Evolutionary conservation across 768 basidiomycete genomes (phyloP), one percentile per base, ranked within the genome.

Genomic region (Multifurca ochricompacta): DNA sequence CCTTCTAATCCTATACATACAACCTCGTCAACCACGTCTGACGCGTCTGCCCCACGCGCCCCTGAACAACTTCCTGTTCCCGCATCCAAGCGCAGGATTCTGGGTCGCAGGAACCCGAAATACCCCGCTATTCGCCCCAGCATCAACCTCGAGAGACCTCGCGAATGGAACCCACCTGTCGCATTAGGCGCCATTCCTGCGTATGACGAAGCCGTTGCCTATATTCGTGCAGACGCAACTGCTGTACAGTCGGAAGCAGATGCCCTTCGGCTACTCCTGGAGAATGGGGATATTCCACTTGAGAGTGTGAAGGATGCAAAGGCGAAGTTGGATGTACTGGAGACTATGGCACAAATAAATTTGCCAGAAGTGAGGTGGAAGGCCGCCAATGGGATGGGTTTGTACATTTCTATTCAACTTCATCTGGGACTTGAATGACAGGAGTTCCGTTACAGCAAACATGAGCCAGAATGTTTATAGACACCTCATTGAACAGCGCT

Each of bases 331-430:
- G 63, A 73, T 18, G 77, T 86, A 53, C 64, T 95, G 41, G 82
- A 90, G 59, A 75, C 94, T 9, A 88, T 91, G 70, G 84, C 85
- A 53, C 77, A 85, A 66, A 71, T 89, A 28, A 94, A 97, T 67
- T 70, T 91, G n/a, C 94, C 93, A 0, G 75, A 83, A 49, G 79
- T 85, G 31, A 71, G 92, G 64, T 89, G 89, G 85, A 78, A 74
- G 59, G 86, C 88, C 58, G 73, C 75, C 32, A 86, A 88, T 63
- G 86, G 84, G n/a, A 77, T 84, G 76, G 84, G 85, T 90, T 61
- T 25, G 85, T 74, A n/a, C n/a, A 0, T 30, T 49, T 2, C 50
- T 41, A 54, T 25, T 51, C 39, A 4, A 18, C 16, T 36, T 42
- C 44, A 9, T 35, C 23, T 32, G 52, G 21, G n/a, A 9, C 2